Conservation (phyloP, 331 rosid species). For the Acacia concinna region DNA sequence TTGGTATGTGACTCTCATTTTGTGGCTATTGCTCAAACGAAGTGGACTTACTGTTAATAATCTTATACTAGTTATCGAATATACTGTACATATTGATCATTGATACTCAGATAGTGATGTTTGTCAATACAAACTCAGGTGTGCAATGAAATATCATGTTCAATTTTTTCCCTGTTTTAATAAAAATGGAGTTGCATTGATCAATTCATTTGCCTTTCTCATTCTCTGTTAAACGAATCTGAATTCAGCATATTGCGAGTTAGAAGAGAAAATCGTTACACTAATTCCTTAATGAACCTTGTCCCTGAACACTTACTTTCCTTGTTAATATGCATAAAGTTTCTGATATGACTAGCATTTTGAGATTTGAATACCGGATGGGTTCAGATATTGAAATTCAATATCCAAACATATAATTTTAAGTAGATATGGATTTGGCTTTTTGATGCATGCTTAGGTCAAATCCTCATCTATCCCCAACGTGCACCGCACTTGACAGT, state of each 20-base stretch:
- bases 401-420: neutral
- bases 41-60: slow-evolving; percentile 28
- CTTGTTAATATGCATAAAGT: neutral
- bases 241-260: neutral
- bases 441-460: neutral
- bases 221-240: neutral
- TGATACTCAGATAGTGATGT: slow-evolving; percentile 4
- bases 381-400: neutral
- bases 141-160: slow-evolving; percentile 35
- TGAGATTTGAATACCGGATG: neutral
- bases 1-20: slow-evolving; percentile 25
- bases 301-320: neutral
- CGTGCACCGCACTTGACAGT: no score
- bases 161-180: neutral
- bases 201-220: neutral
- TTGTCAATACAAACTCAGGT: slow-evolving; percentile 1
- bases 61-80: neutral
- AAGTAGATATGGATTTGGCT: neutral
- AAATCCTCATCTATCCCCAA: neutral
- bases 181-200: neutral
- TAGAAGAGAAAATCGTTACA: neutral
- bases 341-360: neutral
- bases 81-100: slow-evolving; percentile 38
- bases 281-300: neutral
- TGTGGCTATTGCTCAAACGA: slow-evolving; percentile 9